Percentiles rank a stretch among this genome's conserved stretches.
Evolutionary conservation across 192 early-diverging fungal species (phyloP).

Genomic region (Thamnidium elegans): DNA sequence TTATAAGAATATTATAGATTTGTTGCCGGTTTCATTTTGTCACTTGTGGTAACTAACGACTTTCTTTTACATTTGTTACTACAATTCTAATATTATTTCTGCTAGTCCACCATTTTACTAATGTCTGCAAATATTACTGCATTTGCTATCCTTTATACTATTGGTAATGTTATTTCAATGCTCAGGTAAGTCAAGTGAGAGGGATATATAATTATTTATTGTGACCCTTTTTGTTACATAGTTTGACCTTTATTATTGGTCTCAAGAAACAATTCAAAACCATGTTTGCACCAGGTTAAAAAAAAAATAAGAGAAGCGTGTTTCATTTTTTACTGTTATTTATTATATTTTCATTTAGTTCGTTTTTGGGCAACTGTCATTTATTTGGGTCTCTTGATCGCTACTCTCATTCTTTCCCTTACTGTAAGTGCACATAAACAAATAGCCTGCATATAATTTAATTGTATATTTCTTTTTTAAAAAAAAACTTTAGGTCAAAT

Average conservation of each 20-base stretch:
- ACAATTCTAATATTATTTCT: conserved; percentile 1
- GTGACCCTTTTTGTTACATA: conserved; percentile 16
- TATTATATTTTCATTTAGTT: conserved; percentile 3
- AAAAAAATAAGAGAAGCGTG: neutral
- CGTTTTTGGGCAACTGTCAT: conserved; percentile 24
- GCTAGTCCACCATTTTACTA: conserved; percentile 60
- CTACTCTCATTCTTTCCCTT: conserved; percentile 29
- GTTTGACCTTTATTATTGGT: conserved; percentile 89
- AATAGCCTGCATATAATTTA: no score
- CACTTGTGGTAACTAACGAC: conserved; percentile 77
- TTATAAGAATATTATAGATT: conserved; percentile 58
- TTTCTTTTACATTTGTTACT: no score
- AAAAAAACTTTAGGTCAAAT: conserved; percentile 36
- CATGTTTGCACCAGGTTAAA: conserved; percentile 64
- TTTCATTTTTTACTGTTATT: neutral
- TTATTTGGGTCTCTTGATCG: conserved; percentile 48
- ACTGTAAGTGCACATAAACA: conserved; percentile 10
- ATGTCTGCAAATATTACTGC: conserved; percentile 55
- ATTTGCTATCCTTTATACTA: conserved; percentile 89
- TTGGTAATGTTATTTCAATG: conserved; percentile 87
- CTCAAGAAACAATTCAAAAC: conserved; percentile 86
- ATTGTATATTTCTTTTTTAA: neutral
- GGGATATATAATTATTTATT: no score
- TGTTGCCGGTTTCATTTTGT: conserved; percentile 75
- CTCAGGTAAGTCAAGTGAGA: no score